These are phyloP conservation scores for Populus hybrid DNA, from an alignment of 441 rosid genomes.

Conservation along the genomic window DNA sequence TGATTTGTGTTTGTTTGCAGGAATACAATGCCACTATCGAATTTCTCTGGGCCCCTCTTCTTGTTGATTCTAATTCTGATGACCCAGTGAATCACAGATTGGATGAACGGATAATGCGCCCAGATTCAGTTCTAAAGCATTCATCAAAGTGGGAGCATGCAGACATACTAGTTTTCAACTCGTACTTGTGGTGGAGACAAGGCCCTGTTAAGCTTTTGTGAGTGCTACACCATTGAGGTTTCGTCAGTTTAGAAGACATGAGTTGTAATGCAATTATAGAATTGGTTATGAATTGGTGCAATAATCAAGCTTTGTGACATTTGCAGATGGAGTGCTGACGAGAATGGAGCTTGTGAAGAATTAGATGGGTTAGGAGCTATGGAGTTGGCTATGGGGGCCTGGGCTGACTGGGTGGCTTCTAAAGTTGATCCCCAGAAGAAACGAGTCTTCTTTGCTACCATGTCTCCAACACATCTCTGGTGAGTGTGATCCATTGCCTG, in stretches of 20 bases:
- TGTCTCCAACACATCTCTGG: conserved; percentile 95
- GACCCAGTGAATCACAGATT: conserved; percentile 92
- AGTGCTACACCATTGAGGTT: conserved; percentile 24
- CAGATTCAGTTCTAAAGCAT: conserved; percentile 90
- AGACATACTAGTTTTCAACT: conserved; percentile 79
- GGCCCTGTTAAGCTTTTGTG: conserved; percentile 84
- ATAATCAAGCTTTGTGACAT: conserved; percentile 6
- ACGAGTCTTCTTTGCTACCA: conserved; percentile 71
- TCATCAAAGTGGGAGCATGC: conserved; percentile 93
- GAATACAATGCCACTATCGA: conserved; percentile 90
- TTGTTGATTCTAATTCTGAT: conserved; percentile 93
- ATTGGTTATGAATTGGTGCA: not conserved
- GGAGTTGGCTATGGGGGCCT: conserved; percentile 86
- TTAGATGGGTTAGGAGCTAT: conserved; percentile 70
- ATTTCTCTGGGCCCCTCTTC: conserved; percentile 94
- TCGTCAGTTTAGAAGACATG: not conserved
- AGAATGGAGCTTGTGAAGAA: conserved; percentile 69
- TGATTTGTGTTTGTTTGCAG: conserved; percentile 33
- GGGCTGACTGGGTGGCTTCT: conserved; percentile 87
- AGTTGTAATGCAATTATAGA: not conserved
- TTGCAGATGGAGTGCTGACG: conserved; percentile 82
- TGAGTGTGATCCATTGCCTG: conserved; percentile 19
- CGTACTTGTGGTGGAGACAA: conserved; percentile 99
- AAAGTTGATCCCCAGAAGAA: conserved; percentile 48
- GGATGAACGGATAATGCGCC: conserved; percentile 72